Evolutionary conservation across 2,329 filamentous ascomycete species (phyloP), one percentile per base, ranked within the genome.

Genomic region (Alternaria consortialis): DNA sequence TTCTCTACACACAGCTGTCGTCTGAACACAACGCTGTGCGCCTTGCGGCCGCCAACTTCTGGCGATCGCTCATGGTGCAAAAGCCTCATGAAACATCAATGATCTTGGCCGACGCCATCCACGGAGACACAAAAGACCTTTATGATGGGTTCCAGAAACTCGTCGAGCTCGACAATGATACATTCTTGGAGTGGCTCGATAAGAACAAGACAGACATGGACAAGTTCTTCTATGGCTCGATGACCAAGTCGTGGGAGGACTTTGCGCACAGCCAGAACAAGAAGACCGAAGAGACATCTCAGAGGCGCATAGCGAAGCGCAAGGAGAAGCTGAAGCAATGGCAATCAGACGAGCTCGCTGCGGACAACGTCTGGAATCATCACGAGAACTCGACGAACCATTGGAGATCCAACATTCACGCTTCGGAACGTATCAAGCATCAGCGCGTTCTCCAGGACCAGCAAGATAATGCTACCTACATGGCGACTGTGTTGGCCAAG

Each of bases 361-460:
- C 86, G 9, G 91, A 96, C 17, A 91, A 91, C 65, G 84, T 91
- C 15, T 86, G 94, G 59, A 84, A 90, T 55, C 89, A 89, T n/a
- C 94, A 98, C 72, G 92, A 97, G 71, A 88, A 91, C 66, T 91
- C 92, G 0, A 94, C 95, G 57, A 90, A 88, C 40, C 90, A 94
- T 60, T 99, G 94, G 95, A 91, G 94, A 82, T 93, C 94, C 70
- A 98, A 97, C 71, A 97, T 99, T 40, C 95, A 94, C 77, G 89
- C 91, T 50, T 93, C 94, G 0, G 95, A 99, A 76, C 90, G 95
- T 67, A 87, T 94, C 74, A 98, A 97, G 76, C 90, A 97, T 66
- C 94, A 98, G 76, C 86, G 95, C 63, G 86, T 92, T 15, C 81
- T 93, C 55, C 95, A 99, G 78, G 96, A 99, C 72, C 92, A 97